phyloP scores from a whole-genome alignment of 148 eudicot species.

The Bassia scoparia region DNA sequence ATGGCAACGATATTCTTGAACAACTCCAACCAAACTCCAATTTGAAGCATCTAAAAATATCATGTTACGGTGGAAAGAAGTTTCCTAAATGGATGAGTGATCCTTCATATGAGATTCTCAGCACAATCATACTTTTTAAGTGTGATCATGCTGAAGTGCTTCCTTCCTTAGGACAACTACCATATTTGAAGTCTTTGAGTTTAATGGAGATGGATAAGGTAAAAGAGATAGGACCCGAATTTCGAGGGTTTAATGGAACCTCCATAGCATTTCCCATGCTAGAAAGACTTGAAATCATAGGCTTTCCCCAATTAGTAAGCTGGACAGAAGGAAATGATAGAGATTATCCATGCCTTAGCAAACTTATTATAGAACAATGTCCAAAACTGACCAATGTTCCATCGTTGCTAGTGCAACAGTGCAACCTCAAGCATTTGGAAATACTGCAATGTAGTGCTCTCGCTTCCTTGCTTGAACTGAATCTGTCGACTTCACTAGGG shows the following conservation, averaged over 20 bases:
- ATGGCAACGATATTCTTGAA: neutral
- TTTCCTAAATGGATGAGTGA: slow-evolving; percentile 9
- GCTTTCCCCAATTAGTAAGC: neutral
- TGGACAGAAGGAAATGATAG: neutral
- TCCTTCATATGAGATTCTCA: neutral
- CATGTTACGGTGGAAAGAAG: neutral
- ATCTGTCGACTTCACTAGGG: neutral
- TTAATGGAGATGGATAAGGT: neutral
- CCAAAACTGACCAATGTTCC: neutral
- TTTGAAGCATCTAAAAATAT: slow-evolving; percentile 2
- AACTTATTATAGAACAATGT: slow-evolving; percentile 14
- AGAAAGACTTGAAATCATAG: neutral
- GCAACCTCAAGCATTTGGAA: slow-evolving; percentile 7
- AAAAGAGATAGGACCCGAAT: neutral
- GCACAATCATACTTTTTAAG: slow-evolving; percentile 2
- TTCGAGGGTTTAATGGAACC: too few species aligned
- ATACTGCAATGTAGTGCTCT: neutral
- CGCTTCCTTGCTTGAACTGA: neutral
- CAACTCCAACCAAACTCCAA: neutral
- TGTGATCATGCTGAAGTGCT: neutral
- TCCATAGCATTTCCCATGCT: neutral
- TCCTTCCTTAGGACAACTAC: neutral
- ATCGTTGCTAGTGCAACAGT: neutral
- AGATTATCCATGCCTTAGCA: slow-evolving; percentile 9
- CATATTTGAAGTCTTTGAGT: slow-evolving; percentile 1